Evolutionary conservation across 2,329 filamentous ascomycete species (phyloP), one percentile per base, ranked within the genome.

Genomic region (Calonectria leucothoes): DNA sequence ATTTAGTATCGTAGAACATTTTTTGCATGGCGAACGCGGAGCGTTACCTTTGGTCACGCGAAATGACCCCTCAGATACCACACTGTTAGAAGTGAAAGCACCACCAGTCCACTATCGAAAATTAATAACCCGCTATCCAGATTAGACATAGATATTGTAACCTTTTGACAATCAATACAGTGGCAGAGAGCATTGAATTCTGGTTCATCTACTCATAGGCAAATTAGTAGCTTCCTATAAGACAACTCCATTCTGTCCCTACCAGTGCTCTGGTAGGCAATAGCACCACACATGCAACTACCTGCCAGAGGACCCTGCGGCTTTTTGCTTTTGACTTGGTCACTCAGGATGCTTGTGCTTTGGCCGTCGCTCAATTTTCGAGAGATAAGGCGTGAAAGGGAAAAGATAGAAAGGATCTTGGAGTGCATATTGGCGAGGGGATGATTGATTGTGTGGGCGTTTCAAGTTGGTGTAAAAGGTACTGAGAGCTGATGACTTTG

Each of bases 81-180:
- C 84, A 10, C 85, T 85, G 78, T 91, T 91, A 78, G 88, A 87
- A 37, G 89, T 90, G 78, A 86, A 91, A n/a, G 89, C 86, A n/a
- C 86, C 84, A 42, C 89, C 89, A 10, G 88, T 86, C 87, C 87
- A 88, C 83, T 87, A 11, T 12, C 6, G 12, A 5, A 33, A 55
- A 10, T 55, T 31, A 55, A 29, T 55, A 23, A 55, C 10, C 17
- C 6, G 6, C 2, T 1, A 33, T 0, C 17, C 15, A 31, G 4
- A 33, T n/a, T 10, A 31, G 17, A 4, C 6, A n/a, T 12, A 33
- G 25, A 55, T n/a, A n/a, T 2, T 2, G 1, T 31, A 77, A 86
- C 88, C 86, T 91, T 91, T 74, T 90, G 88, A 79, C 89, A 91
- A 73, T 90, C 88, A 15, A 79, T 77, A 79, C 88, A 90, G 77